A percentile compares a stretch with the other conserved stretches of the same genome.
Evolutionary conservation across 805 yeast species (phyloP).

Genomic region (Teunomyces atbi): DNA sequence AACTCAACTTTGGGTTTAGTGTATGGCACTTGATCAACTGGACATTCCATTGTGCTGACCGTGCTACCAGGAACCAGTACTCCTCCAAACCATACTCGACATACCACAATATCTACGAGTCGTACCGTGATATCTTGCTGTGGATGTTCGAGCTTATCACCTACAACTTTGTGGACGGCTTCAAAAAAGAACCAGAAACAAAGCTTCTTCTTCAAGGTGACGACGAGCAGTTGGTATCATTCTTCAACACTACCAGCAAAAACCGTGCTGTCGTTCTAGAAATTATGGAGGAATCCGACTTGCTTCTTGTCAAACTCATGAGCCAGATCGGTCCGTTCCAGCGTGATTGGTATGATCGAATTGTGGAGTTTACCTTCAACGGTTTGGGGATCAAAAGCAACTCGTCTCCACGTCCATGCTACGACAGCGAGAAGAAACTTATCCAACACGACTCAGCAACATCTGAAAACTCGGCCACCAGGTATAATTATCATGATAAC

Average conservation of each 20-base stretch:
- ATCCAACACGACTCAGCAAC: conserved; percentile 18
- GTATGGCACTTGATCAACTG: conserved; percentile 35
- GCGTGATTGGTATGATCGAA: conserved; percentile 29
- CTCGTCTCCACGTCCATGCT: conserved; percentile 23
- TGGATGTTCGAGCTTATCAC: conserved; percentile 21
- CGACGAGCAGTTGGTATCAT: neutral
- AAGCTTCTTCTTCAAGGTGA: neutral
- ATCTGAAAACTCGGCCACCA: neutral
- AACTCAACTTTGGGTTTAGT: conserved; percentile 15
- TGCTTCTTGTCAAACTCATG: conserved; percentile 15
- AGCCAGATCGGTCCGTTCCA: conserved; percentile 19
- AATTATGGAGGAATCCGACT: conserved; percentile 7
- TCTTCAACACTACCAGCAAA: conserved; percentile 3
- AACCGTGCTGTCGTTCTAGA: neutral
- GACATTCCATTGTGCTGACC: conserved; percentile 37
- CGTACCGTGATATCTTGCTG: conserved; percentile 19
- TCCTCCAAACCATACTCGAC: conserved; percentile 16
- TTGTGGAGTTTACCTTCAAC: conserved; percentile 25
- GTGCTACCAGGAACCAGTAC: conserved; percentile 19
- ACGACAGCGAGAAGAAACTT: conserved; percentile 23
- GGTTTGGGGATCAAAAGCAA: conserved; percentile 22
- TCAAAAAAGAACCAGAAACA: conserved; percentile 5
- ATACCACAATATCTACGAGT: conserved; percentile 23
- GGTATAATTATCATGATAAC: conserved; percentile 20
- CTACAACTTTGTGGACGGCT: conserved; percentile 11